Evolutionary conservation across 192 early-diverging fungal species (phyloP).

Genomic region (Podila minutissima): DNA sequence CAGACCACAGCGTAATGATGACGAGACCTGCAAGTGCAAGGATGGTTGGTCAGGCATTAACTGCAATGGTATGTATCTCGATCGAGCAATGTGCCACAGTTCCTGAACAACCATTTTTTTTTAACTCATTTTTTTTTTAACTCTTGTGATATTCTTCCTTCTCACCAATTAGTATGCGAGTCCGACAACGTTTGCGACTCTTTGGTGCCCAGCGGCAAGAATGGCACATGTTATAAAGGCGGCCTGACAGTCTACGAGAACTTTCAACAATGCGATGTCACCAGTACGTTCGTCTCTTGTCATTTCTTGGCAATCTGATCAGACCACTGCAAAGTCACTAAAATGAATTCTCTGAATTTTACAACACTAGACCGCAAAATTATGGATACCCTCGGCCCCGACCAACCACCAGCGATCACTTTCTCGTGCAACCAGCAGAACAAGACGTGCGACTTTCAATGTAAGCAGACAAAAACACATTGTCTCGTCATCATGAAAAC

Average conservation of each 20-base stretch:
- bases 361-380: slow-evolving; percentile 61
- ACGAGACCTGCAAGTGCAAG: slow-evolving; percentile 75
- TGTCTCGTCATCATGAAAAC: too few relatives aligned
- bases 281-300: slow-evolving; percentile 60
- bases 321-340: too few relatives aligned
- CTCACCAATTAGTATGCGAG: slow-evolving; percentile 61
- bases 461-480: slow-evolving; percentile 33
- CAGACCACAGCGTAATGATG: slow-evolving; percentile 61
- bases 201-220: slow-evolving; percentile 71
- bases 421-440: slow-evolving; percentile 72
- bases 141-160: neutral
- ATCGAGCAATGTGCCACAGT: neutral
- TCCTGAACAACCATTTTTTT: neutral
- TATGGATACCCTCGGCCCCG: slow-evolving; percentile 63
- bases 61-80: slow-evolving; percentile 76
- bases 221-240: slow-evolving; percentile 81
- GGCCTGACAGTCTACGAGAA: slow-evolving; percentile 74
- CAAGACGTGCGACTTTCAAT: slow-evolving; percentile 78
- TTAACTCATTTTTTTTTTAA: neutral
- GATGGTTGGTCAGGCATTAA: slow-evolving; percentile 95
- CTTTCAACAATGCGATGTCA: slow-evolving; percentile 79
- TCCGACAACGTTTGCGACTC: slow-evolving; percentile 72
- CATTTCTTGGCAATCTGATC: neutral
- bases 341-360: slow-evolving; percentile 13
- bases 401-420: slow-evolving; percentile 81